Evolutionary conservation across 1,284 basidiomycete species (phyloP).

Genomic region (Cutaneotrichosporon cavernicola): DNA sequence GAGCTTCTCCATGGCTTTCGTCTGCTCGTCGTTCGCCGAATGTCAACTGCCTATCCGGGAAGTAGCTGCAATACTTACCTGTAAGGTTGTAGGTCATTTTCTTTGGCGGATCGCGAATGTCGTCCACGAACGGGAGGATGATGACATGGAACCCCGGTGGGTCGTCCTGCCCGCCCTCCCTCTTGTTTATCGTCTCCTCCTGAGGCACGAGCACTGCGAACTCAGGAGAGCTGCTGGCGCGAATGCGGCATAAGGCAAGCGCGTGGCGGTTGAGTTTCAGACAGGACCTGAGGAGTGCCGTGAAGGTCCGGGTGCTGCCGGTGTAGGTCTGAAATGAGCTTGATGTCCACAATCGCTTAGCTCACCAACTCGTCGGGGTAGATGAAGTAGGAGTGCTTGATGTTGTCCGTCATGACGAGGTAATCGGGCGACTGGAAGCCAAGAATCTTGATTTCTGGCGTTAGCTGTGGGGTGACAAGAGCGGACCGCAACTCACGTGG

Average conservation of each 20-base stretch:
- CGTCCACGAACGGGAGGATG: constrained; percentile 87
- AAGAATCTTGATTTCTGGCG: constrained; percentile 69
- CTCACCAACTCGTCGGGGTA: constrained; percentile 85
- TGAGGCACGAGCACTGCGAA: constrained; percentile 88
- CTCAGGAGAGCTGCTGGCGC: constrained; percentile 70
- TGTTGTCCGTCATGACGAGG: constrained; percentile 78
- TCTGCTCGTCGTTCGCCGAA: constrained; percentile 67
- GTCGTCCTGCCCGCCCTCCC: constrained; percentile 67
- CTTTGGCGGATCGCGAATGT: constrained; percentile 73
- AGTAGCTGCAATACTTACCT: constrained; percentile 58
- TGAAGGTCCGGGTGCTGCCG: constrained; percentile 88
- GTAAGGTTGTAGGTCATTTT: constrained; percentile 53
- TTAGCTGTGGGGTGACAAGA: neutral
- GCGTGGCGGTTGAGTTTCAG: constrained; percentile 78
- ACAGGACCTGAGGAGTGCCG: constrained; percentile 81
- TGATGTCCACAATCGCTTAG: neutral
- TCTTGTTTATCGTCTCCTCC: constrained; percentile 69
- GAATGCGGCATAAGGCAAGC: constrained; percentile 68
- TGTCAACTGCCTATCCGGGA: constrained; percentile 3
- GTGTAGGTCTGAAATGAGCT: constrained; percentile 57
- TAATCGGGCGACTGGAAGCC: constrained; percentile 81
- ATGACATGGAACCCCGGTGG: constrained; percentile 92
- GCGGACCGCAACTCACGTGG: constrained; percentile 60
- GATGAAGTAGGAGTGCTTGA: constrained; percentile 88
- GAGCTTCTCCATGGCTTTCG: constrained; percentile 68